phyloP scores from a whole-genome alignment of 2,329 filamentous ascomycete genomes.

The Escovopsis weberi region DNA sequence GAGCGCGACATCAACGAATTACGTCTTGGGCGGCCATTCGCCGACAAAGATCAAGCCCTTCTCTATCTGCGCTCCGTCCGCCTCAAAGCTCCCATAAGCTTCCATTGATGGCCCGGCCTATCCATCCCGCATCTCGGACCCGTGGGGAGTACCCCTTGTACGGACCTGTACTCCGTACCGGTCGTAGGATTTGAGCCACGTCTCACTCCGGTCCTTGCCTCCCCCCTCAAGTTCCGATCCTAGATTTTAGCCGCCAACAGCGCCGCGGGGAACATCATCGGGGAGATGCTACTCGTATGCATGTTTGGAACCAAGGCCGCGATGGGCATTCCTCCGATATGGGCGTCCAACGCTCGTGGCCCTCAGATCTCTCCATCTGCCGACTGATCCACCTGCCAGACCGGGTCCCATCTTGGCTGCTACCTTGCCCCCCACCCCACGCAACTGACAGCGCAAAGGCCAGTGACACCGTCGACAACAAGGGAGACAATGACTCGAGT shows the following conservation, averaged over 20 bases:
- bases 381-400: no score
- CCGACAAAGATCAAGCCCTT: slow-evolving; percentile 2
- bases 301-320: no score
- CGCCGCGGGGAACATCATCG: not conserved
- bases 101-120: not conserved
- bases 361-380: no score
- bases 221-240: slow-evolving; percentile 1
- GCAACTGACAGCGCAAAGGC: no score
- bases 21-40: slow-evolving; percentile 14
- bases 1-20: slow-evolving; percentile 10
- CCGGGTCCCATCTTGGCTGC: no score
- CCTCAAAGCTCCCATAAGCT: not conserved
- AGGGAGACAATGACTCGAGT: not conserved
- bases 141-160: no score
- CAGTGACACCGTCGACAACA: not conserved
- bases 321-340: no score
- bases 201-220: slow-evolving; percentile 2
- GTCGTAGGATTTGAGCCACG: not conserved
- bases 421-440: no score
- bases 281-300: not conserved
- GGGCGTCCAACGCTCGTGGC: no score
- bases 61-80: slow-evolving; percentile 1
- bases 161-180: not conserved
- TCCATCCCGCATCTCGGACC: slow-evolving; percentile 1
- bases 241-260: slow-evolving; percentile 5